These are phyloP conservation scores for Vaccinium vitisidaea DNA, from an alignment of 148 eudicot genomes.

Conservation along the genomic window DNA sequence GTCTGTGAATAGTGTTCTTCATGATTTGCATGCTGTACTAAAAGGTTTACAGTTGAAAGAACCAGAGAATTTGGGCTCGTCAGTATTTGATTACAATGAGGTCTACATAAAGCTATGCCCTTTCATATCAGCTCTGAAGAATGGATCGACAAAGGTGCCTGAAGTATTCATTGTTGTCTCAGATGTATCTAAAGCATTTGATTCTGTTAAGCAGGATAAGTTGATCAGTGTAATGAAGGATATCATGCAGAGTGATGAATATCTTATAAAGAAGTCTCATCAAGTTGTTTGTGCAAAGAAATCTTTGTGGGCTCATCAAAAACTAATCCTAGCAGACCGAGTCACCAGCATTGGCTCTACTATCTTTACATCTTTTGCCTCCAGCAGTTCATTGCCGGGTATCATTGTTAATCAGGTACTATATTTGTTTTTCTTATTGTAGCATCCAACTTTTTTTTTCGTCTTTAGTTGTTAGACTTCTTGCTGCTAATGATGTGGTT, in stretches of 20 bases:
- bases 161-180: constrained; percentile 61
- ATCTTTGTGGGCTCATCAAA: constrained; percentile 40
- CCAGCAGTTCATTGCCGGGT: constrained; percentile 32
- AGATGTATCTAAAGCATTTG: constrained; percentile 90
- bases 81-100: constrained; percentile 76
- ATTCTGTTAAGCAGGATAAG: constrained; percentile 77
- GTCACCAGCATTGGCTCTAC: constrained; percentile 17
- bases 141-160: constrained; percentile 42
- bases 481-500: not conserved
- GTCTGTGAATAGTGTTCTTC: constrained; percentile 70
- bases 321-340: constrained; percentile 33
- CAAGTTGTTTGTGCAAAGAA: constrained; percentile 53
- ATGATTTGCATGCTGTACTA: constrained; percentile 64
- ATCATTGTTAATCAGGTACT: constrained; percentile 59
- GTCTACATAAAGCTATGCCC: constrained; percentile 63
- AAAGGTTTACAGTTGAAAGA: constrained; percentile 52
- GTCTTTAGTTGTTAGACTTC: not conserved
- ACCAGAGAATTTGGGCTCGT: constrained; percentile 73
- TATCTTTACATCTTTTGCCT: constrained; percentile 26
- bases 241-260: constrained; percentile 42
- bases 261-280: constrained; percentile 41
- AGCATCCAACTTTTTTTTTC: no score
- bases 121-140: constrained; percentile 59
- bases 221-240: constrained; percentile 66
- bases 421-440: not conserved